Base-by-base conservation (phyloP, 768 basidiomycete species). In the Kwoniella europaea region DNA sequence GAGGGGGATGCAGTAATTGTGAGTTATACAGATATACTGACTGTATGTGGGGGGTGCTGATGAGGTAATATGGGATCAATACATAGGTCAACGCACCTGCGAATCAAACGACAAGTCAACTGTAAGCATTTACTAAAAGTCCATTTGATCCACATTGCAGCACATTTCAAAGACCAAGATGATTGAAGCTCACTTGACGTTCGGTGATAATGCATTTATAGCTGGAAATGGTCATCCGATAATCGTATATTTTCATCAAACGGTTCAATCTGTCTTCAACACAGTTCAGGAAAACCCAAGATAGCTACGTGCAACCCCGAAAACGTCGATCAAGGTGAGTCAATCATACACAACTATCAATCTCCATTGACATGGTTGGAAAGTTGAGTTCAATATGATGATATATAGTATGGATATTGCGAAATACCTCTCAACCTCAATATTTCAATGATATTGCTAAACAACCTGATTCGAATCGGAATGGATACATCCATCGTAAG, bases 391-490 rank as follows among this genome's bases (percentile, higher is more conserved):
- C 54, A 9, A 55, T 22, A 10, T 55, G 18, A 35, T 35, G 35
- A 35, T 35, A 35, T 35, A 44, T 27, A 65, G 65, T 59, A 12
- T 67, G 65, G 65, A 58, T 50, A 10, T 24, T 67, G n/a, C 55
- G 65, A 12, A 67, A 60, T 41, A 59, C 65, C 13, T 58, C 65
- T 16, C 65, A 42, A 57, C 44, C 65, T 24, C 65, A 67, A 24
- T 5, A 16, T 10, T 57, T 58, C 24, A 42, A 61, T 61, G 59
- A 61, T 22, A 61, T 61, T 35, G 59, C 35, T 20, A 61, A 61
- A 43, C 35, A 61, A n/a, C 13, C 15, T n/a, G 42, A 61, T 44
- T 15, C 41, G 18, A 44, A 61, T 44, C 42, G 59, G 12, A n/a
- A 61, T 10, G 59, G 59, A 6, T 61, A 43, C 22, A 46, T 61